A percentile compares a stretch with the other conserved stretches of the same genome.
Evolutionary conservation across 2,329 filamentous ascomycete species (phyloP).

Genomic region (Aspergillus sp.): DNA sequence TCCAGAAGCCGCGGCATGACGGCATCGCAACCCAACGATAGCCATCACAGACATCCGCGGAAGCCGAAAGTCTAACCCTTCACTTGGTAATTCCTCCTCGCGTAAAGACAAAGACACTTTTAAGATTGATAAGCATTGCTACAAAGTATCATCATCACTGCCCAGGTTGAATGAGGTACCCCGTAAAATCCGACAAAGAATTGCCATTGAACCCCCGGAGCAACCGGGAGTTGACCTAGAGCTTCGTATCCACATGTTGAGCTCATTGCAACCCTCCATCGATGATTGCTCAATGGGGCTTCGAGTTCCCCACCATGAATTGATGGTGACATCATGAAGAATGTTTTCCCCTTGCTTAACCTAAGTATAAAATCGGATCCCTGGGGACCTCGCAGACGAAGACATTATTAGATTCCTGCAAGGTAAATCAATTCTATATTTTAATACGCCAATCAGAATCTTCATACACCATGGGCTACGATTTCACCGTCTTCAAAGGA

Average conservation of each 20-base stretch:
- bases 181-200: background rate
- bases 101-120: too few relatives aligned
- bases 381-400: background rate
- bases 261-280: background rate
- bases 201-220: background rate
- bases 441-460: background rate
- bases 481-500: constrained; percentile 66
- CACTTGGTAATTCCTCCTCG: too few relatives aligned
- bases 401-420: background rate
- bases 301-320: background rate
- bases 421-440: background rate
- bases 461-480: constrained; percentile 2
- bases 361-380: background rate
- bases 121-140: too few relatives aligned
- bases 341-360: background rate
- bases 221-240: background rate
- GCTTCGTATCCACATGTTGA: background rate
- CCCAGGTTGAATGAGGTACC: background rate
- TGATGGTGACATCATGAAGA: background rate
- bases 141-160: too few relatives aligned
- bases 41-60: too few relatives aligned
- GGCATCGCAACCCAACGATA: too few relatives aligned
- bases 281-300: background rate
- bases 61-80: too few relatives aligned
- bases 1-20: background rate